Conservation (phyloP, 1,139 yeast species). For the Wickerhamomyces sp. region DNA sequence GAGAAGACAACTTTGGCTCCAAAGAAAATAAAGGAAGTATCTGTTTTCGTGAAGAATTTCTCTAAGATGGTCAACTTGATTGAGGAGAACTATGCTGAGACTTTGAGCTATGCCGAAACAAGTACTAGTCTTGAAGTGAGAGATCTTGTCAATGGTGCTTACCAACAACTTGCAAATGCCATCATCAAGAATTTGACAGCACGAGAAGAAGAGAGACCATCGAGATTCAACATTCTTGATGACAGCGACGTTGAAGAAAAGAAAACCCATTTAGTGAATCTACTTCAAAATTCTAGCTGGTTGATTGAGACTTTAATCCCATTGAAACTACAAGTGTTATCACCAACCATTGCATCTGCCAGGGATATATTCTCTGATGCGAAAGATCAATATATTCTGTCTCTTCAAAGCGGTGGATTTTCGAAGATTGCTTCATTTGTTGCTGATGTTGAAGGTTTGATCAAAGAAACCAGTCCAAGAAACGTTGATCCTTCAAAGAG, state of each 20-base stretch:
- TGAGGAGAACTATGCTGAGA: constrained; percentile 23
- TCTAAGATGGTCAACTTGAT: constrained; percentile 38
- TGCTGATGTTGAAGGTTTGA: constrained; percentile 53
- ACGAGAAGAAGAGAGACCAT: constrained; percentile 12
- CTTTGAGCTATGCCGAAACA: constrained; percentile 17
- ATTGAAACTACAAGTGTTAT: constrained; percentile 16
- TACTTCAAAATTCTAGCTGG: constrained; percentile 60
- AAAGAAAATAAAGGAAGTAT: constrained; percentile 35
- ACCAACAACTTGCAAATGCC: constrained; percentile 20
- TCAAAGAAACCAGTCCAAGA: constrained; percentile 28
- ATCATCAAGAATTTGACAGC: constrained; percentile 14
- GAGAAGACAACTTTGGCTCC: constrained; percentile 46
- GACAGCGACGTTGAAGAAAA: constrained; percentile 31
- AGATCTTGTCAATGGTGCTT: constrained; percentile 37
- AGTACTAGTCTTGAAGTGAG: constrained; percentile 26
- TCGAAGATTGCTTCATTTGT: constrained; percentile 67
- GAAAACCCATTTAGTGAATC: constrained; percentile 51
- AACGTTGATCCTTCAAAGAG: constrained; percentile 48
- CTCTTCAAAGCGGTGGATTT: constrained; percentile 48
- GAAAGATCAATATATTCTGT: constrained; percentile 39
- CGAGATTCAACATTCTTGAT: constrained; percentile 11
- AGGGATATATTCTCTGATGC: constrained; percentile 37
- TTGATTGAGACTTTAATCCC: constrained; percentile 41
- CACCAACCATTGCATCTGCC: constrained; percentile 25
- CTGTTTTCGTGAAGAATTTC: constrained; percentile 38